Evolutionary conservation across 495 filamentous ascomycete genomes (phyloP).

Genomic region (Tuber brumale): DNA sequence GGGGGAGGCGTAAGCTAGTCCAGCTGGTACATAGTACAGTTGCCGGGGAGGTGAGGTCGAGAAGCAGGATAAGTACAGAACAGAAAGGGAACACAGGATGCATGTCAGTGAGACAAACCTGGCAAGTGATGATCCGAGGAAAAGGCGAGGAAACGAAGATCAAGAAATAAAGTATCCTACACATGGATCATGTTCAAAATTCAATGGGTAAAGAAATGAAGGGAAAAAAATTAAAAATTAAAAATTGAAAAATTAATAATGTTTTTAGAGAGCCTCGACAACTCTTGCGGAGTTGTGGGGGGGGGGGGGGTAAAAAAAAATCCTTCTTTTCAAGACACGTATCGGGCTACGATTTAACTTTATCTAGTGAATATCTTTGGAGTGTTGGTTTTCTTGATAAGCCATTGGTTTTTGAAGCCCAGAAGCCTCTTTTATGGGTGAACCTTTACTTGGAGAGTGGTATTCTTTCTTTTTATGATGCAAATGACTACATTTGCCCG

Average conservation of each 20-base stretch:
- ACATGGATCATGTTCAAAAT: slow-evolving; percentile 25
- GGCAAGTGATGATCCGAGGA: slow-evolving; percentile 34
- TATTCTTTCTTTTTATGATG: background rate
- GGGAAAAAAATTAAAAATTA: background rate
- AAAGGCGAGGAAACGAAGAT: slow-evolving; percentile 23
- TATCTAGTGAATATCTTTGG: background rate
- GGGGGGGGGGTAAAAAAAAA: too few relatives aligned
- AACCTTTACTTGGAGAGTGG: background rate
- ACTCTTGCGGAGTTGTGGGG: too few relatives aligned
- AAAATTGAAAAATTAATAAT: background rate
- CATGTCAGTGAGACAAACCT: slow-evolving; percentile 22
- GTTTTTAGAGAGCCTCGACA: too few relatives aligned
- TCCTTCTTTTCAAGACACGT: background rate
- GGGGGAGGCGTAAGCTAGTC: background rate
- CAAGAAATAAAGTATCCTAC: slow-evolving; percentile 22
- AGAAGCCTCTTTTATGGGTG: background rate
- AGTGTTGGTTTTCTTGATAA: background rate
- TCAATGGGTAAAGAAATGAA: background rate
- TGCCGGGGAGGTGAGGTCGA: slow-evolving; percentile 1
- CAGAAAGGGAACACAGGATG: background rate
- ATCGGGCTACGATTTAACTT: background rate
- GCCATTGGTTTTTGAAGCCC: background rate
- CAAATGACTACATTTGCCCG: background rate
- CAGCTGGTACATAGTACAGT: background rate
- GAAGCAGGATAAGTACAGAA: slow-evolving; percentile 3